These are phyloP conservation scores for Spathaspora gorwiae DNA, from an alignment of 805 yeast genomes.

Conservation along the genomic window DNA sequence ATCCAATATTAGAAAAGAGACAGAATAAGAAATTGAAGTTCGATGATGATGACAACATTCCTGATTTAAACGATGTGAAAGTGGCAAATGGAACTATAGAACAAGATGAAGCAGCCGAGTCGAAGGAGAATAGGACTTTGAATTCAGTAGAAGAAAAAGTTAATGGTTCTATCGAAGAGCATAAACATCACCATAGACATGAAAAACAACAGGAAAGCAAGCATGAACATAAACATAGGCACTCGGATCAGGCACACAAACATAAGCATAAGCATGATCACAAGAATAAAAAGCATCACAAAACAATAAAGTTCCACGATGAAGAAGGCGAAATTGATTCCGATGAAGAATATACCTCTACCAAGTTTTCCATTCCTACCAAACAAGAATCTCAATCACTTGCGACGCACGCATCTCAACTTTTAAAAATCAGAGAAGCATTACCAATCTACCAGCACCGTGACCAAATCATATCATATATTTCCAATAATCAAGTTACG, in stretches of 20 bases:
- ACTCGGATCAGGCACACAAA: background rate
- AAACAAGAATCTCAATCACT: constrained; percentile 17
- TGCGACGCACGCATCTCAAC: constrained; percentile 34
- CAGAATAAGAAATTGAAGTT: constrained; percentile 24
- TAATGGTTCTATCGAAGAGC: background rate
- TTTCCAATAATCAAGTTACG: constrained; percentile 59
- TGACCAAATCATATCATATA: constrained; percentile 53
- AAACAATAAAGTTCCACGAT: constrained; percentile 11
- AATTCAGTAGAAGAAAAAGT: background rate
- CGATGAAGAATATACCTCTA: constrained; percentile 16
- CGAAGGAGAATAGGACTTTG: background rate
- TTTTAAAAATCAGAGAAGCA: constrained; percentile 49
- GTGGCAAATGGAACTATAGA: background rate
- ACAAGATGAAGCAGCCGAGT: background rate
- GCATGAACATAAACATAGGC: background rate
- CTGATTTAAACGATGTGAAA: background rate
- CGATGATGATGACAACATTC: constrained; percentile 8
- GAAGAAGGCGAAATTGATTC: constrained; percentile 31
- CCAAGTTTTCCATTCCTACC: constrained; percentile 1
- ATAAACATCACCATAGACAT: background rate
- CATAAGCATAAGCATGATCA: constrained; percentile 2
- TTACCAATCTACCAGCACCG: constrained; percentile 77
- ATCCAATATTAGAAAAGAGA: constrained; percentile 5
- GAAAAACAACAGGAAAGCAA: background rate
- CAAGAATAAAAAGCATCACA: constrained; percentile 5